Base-by-base conservation (phyloP, 1,139 yeast genomes). In the Taiozyma onychis region DNA sequence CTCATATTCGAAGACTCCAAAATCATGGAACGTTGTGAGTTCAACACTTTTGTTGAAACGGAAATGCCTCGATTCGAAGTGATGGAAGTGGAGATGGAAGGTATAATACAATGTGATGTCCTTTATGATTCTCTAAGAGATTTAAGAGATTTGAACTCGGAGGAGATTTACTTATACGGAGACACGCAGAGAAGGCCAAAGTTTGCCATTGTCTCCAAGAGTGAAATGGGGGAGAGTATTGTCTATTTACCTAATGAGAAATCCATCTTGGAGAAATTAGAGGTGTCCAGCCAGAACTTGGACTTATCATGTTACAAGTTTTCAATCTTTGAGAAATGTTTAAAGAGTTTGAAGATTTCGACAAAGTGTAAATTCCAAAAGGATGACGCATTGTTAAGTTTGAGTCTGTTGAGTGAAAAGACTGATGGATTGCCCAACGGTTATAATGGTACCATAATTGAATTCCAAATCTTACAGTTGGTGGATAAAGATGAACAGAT, bases 21-120 rank as follows among this genome's bases (percentile, higher is more conserved):
- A 47, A 80, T 88, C 57, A 78, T 83, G 42, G 95, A 89, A 58
- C 74, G 80, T 51, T 82, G 89, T 54, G 91, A 86, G 58, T 79
- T 88, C 55, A 69, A 77, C 3, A 88, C 96, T 0, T 61, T 77
- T 44, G 57, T 64, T 3, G 66, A 65, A 43, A 22, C 11, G 3
- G 28, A 39, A 7, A 22, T 39, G 28, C 16, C 27, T 1, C n/a
- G 13, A 18, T 66, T 85, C 6, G 83, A 85, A 61, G 72, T 78
- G 47, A 66, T 69, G 45, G 71, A 73, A 26, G 64, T 87, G 4
- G 71, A 75, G 43, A 73, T 82, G 63, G 95, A 89, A 59, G 74
- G 86, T 28, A 82, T 87, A 35, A 66, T 89, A 22, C 79, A 80
- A 51, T 84, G 93, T 24, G 82, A 80, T 50, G 79, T 86, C 5